Evolutionary conservation across 805 yeast genomes (phyloP).

Genomic region (Wickerhamiella domercqiae): DNA sequence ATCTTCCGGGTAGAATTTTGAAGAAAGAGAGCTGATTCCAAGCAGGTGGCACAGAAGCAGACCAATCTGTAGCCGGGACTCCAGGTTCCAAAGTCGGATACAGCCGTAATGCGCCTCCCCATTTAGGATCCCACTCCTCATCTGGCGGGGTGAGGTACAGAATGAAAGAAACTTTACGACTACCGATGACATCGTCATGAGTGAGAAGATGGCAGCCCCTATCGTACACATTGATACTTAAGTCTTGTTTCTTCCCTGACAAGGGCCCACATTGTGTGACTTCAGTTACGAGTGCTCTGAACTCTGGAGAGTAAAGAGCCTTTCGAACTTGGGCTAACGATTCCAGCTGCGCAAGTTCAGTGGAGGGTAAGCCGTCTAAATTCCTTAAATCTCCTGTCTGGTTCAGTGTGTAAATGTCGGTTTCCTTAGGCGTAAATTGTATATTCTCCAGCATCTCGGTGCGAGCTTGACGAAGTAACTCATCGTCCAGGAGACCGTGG

Average conservation of each 20-base stretch:
- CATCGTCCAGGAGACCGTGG: constrained; percentile 55
- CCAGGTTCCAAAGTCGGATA: constrained; percentile 79
- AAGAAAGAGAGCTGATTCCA: constrained; percentile 94
- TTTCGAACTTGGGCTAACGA: constrained; percentile 64
- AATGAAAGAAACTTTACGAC: constrained; percentile 84
- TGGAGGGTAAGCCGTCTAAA: constrained; percentile 65
- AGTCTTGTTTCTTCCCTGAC: constrained; percentile 82
- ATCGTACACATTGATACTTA: constrained; percentile 80
- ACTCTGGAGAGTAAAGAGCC: constrained; percentile 74
- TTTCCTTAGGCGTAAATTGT: constrained; percentile 87
- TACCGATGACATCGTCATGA: constrained; percentile 96
- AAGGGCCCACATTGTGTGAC: constrained; percentile 81
- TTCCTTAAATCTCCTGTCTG: constrained; percentile 87
- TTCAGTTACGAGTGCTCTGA: constrained; percentile 58
- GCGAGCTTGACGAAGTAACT: constrained; percentile 61
- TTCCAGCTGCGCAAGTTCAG: constrained; percentile 59
- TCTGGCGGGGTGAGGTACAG: constrained; percentile 88
- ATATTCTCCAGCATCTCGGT: constrained; percentile 69
- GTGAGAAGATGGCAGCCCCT: constrained; percentile 88
- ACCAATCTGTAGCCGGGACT: constrained; percentile 70
- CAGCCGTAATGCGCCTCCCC: constrained; percentile 84
- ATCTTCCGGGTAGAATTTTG: constrained; percentile 88
- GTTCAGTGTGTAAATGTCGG: constrained; percentile 83
- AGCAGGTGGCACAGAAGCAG: constrained; percentile 64
- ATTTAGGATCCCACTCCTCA: constrained; percentile 71